Conservation (phyloP, 1,284 basidiomycete genomes). For the Cystobasidium pallidum region DNA sequence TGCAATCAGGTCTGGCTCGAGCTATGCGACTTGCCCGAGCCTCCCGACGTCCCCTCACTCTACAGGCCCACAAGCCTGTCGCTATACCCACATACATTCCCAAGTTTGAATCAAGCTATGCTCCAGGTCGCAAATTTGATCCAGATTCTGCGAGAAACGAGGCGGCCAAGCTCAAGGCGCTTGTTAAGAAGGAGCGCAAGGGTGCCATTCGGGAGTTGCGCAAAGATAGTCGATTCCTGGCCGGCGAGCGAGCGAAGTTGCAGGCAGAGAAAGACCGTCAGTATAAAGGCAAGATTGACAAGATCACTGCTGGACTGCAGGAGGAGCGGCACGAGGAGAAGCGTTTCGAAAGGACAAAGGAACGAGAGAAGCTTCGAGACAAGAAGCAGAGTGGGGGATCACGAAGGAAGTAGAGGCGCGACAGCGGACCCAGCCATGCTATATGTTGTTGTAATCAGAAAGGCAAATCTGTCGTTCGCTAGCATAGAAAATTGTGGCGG, state of each 20-base stretch:
- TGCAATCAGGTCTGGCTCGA: constrained; percentile 62
- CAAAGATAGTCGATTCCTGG: constrained; percentile 92
- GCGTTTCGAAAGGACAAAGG: constrained; percentile 66
- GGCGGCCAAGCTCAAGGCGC: constrained; percentile 77
- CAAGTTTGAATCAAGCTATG: constrained; percentile 85
- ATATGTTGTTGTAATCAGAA: background rate
- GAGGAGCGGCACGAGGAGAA: constrained; percentile 95
- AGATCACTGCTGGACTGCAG: constrained; percentile 77
- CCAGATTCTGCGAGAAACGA: constrained; percentile 91
- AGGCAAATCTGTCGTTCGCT: no score
- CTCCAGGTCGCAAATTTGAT: constrained; percentile 80
- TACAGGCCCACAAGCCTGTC: constrained; percentile 95
- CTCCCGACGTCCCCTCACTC: constrained; percentile 74
- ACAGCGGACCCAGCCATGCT: background rate
- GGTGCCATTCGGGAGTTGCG: constrained; percentile 95
- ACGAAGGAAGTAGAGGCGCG: background rate
- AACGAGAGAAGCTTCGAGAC: constrained; percentile 75
- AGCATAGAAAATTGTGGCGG: no score
- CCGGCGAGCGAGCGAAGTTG: constrained; percentile 79
- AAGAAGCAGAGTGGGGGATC: constrained; percentile 68
- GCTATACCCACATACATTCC: constrained; percentile 91
- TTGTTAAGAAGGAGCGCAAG: constrained; percentile 95
- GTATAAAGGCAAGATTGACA: constrained; percentile 63
- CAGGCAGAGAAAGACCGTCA: constrained; percentile 78
- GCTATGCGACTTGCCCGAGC: constrained; percentile 74